phyloP scores from a whole-genome alignment of 345 rosid species.

The Rhodomyrtus tomentosa region DNA sequence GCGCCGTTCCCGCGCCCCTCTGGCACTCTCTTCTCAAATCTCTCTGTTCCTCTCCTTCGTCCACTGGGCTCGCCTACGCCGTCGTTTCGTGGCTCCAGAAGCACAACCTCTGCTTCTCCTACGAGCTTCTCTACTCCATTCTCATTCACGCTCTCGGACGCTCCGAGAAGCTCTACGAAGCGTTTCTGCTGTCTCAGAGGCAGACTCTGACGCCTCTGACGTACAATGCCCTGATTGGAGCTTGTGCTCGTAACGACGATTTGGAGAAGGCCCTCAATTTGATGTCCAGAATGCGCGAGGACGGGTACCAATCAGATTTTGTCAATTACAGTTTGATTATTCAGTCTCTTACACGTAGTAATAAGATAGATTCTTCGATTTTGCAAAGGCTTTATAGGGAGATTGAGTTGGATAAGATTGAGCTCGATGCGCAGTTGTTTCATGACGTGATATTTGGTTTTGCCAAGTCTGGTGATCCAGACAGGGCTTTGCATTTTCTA shows the following conservation, averaged over 20 bases:
- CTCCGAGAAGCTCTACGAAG: constrained; percentile 92
- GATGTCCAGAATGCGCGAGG: constrained; percentile 77
- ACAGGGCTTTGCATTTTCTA: constrained; percentile 52
- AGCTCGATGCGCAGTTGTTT: constrained; percentile 64
- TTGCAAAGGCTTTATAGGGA: constrained; percentile 59
- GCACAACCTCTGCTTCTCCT: constrained; percentile 91
- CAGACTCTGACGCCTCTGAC: constrained; percentile 76
- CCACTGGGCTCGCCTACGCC: constrained; percentile 63
- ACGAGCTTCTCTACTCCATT: constrained; percentile 86
- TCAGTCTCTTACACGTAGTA: constrained; percentile 52
- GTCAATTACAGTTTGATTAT: constrained; percentile 80
- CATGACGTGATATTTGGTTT: constrained; percentile 79
- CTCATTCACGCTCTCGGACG: constrained; percentile 91
- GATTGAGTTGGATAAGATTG: constrained; percentile 61
- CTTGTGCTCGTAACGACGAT: constrained; percentile 81
- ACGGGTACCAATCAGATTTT: constrained; percentile 81
- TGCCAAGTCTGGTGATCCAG: constrained; percentile 71
- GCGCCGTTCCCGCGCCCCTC: constrained; percentile 75
- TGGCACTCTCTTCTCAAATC: constrained; percentile 85
- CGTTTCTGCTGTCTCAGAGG: constrained; percentile 70
- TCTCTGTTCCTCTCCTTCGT: constrained; percentile 42
- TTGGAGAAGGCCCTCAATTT: constrained; percentile 75
- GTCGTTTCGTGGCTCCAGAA: constrained; percentile 83
- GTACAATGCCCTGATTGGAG: constrained; percentile 83
- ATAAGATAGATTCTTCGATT: constrained; percentile 51